A percentile compares a stretch with the other conserved stretches of the same genome.
phyloP scores from a whole-genome alignment of 306 rosid species.

The Acacia melanoxylon region DNA sequence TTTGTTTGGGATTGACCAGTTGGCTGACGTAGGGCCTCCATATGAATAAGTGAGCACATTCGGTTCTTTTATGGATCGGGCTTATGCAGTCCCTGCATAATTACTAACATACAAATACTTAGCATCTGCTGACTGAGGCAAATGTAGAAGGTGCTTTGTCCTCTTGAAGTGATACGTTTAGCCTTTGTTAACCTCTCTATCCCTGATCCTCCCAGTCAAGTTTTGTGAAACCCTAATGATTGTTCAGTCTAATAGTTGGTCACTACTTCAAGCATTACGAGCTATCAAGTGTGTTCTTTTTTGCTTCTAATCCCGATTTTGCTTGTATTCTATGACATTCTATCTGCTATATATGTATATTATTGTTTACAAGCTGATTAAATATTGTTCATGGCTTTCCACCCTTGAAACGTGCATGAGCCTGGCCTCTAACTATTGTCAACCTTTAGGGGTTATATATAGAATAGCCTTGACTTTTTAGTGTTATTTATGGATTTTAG shows the following conservation, averaged over 20 bases:
- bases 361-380: not conserved
- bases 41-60: not conserved
- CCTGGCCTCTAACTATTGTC: not conserved
- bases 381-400: not conserved
- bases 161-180: not conserved
- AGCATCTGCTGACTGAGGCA: not conserved
- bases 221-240: not conserved
- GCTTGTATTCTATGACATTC: not conserved
- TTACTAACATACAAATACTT: no score
- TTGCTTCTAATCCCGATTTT: not conserved
- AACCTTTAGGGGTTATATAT: not conserved
- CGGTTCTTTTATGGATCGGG: not conserved
- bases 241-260: not conserved
- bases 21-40: not conserved
- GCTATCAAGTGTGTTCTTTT: not conserved
- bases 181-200: not conserved
- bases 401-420: not conserved
- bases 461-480: not conserved
- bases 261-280: not conserved
- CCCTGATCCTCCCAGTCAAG: not conserved
- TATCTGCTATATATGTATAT: not conserved
- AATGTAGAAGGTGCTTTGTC: not conserved
- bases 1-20: not conserved
- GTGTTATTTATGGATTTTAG: not conserved
- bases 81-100: not conserved